Percentiles rank a stretch among this genome's conserved stretches.
Conservation (phyloP, 2,329 filamentous ascomycete genomes). For the Fusarium stilboides region DNA sequence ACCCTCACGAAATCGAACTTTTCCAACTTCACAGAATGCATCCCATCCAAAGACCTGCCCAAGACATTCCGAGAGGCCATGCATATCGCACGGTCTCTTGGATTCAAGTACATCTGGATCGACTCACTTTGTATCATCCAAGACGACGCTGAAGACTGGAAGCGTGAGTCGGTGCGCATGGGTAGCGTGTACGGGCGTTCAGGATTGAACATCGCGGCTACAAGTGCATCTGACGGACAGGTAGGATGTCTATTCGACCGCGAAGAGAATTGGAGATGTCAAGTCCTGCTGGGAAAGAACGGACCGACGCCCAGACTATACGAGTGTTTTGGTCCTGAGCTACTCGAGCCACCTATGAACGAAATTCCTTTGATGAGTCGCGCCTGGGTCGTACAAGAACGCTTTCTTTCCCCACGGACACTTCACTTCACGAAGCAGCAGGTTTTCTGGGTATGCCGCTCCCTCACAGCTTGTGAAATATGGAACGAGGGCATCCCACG, state of each 20-base stretch:
- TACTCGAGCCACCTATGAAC: background rate
- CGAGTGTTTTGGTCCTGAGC: background rate
- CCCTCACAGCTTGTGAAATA: background rate
- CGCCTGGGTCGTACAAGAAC: background rate
- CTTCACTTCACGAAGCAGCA: background rate
- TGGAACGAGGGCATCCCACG: background rate
- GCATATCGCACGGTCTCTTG: background rate
- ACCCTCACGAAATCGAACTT: background rate
- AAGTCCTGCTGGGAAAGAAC: background rate
- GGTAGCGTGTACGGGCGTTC: background rate
- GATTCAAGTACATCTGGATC: background rate
- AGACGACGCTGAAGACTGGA: background rate
- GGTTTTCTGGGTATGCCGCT: background rate
- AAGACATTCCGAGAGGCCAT: slow-evolving; percentile 1
- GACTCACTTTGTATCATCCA: background rate
- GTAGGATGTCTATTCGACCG: background rate
- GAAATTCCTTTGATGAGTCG: background rate
- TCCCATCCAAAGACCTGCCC: background rate
- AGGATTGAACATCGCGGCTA: background rate
- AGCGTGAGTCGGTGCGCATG: background rate
- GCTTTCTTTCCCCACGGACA: background rate
- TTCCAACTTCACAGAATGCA: background rate
- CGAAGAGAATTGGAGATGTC: background rate
- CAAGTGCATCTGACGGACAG: background rate
- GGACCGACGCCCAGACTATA: background rate